Percentiles rank a stretch among this genome's conserved stretches.
phyloP scores from a whole-genome alignment of 495 filamentous ascomycete species.

The Lophiotrema nucula region DNA sequence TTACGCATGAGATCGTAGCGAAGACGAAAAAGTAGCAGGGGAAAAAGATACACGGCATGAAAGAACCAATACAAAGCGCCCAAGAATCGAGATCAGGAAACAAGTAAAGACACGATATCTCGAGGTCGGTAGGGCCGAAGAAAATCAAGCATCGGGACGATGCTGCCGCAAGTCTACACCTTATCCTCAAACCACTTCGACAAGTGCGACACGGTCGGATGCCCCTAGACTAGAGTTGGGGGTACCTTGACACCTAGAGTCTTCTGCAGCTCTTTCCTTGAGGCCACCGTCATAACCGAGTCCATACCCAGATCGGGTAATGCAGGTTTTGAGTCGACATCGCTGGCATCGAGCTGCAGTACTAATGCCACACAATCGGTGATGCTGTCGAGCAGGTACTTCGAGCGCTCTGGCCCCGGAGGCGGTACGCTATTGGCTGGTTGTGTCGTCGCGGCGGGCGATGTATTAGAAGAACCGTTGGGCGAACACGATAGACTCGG shows the following conservation, averaged over 20 bases:
- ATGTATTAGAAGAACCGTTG: background rate
- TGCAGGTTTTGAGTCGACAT: conserved; percentile 43
- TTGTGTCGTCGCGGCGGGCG: background rate
- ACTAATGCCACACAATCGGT: conserved; percentile 22
- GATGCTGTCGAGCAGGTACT: conserved; percentile 34
- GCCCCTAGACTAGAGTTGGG: conserved; percentile 46
- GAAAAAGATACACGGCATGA: too few relatives aligned
- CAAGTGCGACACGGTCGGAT: conserved; percentile 44
- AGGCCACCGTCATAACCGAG: conserved; percentile 47
- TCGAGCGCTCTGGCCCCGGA: conserved; percentile 27
- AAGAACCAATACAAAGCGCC: too few relatives aligned
- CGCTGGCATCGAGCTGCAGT: conserved; percentile 22
- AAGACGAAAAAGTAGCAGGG: too few relatives aligned
- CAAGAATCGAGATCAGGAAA: too few relatives aligned
- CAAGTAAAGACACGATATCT: too few relatives aligned
- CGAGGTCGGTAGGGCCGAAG: too few relatives aligned
- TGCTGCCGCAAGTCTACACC: background rate
- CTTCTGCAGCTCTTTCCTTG: conserved; percentile 45
- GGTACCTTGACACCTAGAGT: conserved; percentile 43
- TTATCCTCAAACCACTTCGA: conserved; percentile 36
- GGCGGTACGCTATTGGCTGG: too few relatives aligned
- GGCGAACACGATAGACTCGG: background rate
- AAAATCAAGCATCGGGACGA: background rate
- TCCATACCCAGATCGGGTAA: conserved; percentile 48
- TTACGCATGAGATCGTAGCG: too few relatives aligned